A percentile compares a stretch with the other conserved stretches of the same genome.
Conservation (phyloP, 345 rosid species). For the Linum lewisii region DNA sequence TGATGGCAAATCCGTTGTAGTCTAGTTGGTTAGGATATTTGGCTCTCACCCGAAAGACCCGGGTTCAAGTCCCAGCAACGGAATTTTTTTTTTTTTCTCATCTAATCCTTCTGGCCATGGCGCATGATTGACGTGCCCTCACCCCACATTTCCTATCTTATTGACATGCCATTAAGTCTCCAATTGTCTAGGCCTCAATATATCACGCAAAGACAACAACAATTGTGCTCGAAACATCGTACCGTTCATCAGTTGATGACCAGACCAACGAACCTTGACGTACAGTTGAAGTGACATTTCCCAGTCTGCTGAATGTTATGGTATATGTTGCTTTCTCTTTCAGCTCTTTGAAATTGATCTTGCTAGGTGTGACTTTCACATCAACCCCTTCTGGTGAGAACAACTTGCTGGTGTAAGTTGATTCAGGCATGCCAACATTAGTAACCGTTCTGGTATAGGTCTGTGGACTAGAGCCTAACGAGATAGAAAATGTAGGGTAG, state of each 20-base stretch:
- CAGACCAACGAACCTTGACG: not conserved
- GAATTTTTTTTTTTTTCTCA: not conserved
- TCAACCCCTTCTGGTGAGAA: not conserved
- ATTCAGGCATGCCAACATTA: not conserved
- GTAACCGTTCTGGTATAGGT: not conserved
- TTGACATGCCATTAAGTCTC: no score
- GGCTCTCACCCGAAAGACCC: conserved; percentile 51
- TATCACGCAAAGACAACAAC: not conserved
- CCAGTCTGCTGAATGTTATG: not conserved
- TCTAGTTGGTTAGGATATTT: conserved; percentile 65
- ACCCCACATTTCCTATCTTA: no score
- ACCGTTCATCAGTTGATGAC: not conserved
- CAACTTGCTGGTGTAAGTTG: not conserved
- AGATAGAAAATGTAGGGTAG: not conserved
- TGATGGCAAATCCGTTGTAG: conserved; percentile 55
- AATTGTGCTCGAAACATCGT: not conserved
- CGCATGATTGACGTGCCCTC: no score
- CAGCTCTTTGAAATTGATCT: not conserved
- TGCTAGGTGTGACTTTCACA: not conserved
- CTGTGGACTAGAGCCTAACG: not conserved
- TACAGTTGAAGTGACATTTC: not conserved
- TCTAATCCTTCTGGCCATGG: no score
- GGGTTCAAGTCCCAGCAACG: conserved; percentile 45
- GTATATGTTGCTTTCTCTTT: not conserved
- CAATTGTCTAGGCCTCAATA: not conserved